Base-by-base conservation (phyloP, 2,329 filamentous ascomycete species). In the Botryotinia globosa region DNA sequence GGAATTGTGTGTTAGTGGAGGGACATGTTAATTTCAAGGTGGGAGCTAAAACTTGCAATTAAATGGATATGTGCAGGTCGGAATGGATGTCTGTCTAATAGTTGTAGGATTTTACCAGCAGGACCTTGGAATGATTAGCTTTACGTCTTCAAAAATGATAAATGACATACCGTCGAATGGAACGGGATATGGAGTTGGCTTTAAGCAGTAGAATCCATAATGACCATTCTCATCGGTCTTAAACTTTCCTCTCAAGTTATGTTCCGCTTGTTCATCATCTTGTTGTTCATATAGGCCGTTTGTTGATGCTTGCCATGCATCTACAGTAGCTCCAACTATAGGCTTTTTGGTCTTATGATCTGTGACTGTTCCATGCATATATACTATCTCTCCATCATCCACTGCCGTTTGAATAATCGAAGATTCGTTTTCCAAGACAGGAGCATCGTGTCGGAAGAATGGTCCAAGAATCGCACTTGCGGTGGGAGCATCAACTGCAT, bases 241-340 rank as follows among this genome's bases (percentile, higher is more conserved):
- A 76, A 91, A 90, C 72, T 86, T 87, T 3, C 89, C 89, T n/a
- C 89, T 83, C 34, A 91, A 81, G 75, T 91, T 91, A 78, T 85
- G 86, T 70, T 91, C 89, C 8, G 84, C 83, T 79, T 91, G 89
- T 8, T 87, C 80, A 0, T 85, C 82, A 74, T 91, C 89, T 79
- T 91, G 89, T 80, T 90, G 88, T 80, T 90, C 88, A 73, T 87
- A 87, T 67, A 86, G 73, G 8, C 82, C 76, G 75, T 91, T 91
- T 1, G 89, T 89, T 1, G 86, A 87, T 1, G 88, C 88, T 78
- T 91, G 85, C 89, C 89, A 91, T n/a, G 89, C 83, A 79, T 91
- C 88, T 10, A 91, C 82, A 29, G 84, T 83, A 0, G 87, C 87
- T 61, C 84, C 85, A 29, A 83, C 83, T n/a, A 91, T 83, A 0